phyloP scores from a whole-genome alignment of 1,284 basidiomycete species.

The Cutaneotrichosporon cavernicola region DNA sequence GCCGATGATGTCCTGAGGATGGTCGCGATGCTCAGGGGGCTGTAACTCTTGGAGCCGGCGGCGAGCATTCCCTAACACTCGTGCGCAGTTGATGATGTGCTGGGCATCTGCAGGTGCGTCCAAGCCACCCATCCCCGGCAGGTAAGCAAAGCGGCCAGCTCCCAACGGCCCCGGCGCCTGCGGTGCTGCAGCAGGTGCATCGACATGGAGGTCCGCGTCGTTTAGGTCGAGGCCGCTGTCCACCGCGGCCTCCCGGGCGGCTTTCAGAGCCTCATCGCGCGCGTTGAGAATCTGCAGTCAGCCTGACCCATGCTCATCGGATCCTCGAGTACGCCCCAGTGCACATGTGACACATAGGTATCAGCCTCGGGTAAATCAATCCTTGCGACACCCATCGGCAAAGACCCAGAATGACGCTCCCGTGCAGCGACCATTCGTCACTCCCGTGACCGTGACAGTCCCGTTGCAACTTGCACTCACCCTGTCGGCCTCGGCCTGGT shows the following conservation, averaged over 20 bases:
- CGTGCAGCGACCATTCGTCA: too few relatives aligned
- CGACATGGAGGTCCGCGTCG: constrained; percentile 61
- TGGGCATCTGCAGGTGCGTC: background rate
- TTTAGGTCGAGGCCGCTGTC: constrained; percentile 53
- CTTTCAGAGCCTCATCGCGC: constrained; percentile 53
- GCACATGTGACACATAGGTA: too few relatives aligned
- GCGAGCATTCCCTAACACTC: background rate
- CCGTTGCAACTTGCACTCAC: constrained; percentile 51
- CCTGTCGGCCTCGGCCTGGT: constrained; percentile 56
- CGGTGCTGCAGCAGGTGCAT: constrained; percentile 54
- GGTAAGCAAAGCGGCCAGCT: background rate
- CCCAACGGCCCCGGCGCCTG: background rate
- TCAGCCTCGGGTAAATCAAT: too few relatives aligned
- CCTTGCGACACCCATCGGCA: too few relatives aligned
- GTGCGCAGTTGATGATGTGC: background rate
- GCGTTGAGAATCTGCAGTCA: constrained; percentile 65
- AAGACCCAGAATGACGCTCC: too few relatives aligned
- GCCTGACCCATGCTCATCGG: background rate
- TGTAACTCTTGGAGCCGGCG: background rate
- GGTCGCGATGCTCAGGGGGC: background rate
- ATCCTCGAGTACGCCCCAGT: too few relatives aligned
- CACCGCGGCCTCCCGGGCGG: constrained; percentile 2
- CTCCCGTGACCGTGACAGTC: too few relatives aligned
- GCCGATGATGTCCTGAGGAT: background rate
- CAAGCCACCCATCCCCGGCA: too few relatives aligned